These are phyloP conservation scores for Scopulariopsis brevicaulis DNA, from an alignment of 2,329 filamentous ascomycete species.

Conservation along the genomic window DNA sequence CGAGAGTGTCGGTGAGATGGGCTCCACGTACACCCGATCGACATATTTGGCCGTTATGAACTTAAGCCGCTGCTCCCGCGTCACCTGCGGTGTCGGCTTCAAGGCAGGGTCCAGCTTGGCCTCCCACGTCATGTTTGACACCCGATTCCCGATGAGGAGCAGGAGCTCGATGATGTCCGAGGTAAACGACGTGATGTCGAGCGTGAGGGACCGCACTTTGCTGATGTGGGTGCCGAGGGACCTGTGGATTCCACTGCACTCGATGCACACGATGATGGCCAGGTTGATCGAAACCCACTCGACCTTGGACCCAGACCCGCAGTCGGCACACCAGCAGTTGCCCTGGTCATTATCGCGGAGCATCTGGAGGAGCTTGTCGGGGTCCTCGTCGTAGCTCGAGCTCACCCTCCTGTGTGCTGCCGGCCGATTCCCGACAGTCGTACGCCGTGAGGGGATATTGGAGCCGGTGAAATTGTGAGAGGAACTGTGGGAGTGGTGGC, in stretches of 20 bases:
- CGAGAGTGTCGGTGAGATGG: constrained; percentile 63
- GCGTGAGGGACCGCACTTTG: constrained; percentile 87
- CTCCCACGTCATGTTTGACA: constrained; percentile 97
- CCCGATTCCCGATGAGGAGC: constrained; percentile 80
- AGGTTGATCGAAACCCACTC: constrained; percentile 99
- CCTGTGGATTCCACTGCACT: constrained; percentile 94
- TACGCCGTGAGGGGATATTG: constrained; percentile 65
- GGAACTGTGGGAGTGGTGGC: constrained; percentile 46
- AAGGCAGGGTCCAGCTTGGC: constrained; percentile 60
- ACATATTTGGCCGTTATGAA: constrained; percentile 96
- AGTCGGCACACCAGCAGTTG: constrained; percentile 91
- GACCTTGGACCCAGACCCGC: constrained; percentile 80
- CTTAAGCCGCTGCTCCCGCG: constrained; percentile 78
- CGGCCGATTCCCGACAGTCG: constrained; percentile 83
- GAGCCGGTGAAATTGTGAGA: constrained; percentile 30
- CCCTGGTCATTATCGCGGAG: constrained; percentile 85
- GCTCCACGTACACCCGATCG: constrained; percentile 70
- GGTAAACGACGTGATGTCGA: constrained; percentile 94
- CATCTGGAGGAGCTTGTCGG: constrained; percentile 75
- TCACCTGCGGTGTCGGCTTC: constrained; percentile 69
- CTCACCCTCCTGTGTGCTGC: constrained; percentile 57
- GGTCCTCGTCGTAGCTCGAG: constrained; percentile 67
- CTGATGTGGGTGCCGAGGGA: constrained; percentile 96
- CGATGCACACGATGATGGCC: constrained; percentile 91
- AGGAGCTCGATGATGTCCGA: constrained; percentile 93